phyloP scores from a whole-genome alignment of 2,329 filamentous ascomycete genomes.

The Gaeumannomyces sp. region DNA sequence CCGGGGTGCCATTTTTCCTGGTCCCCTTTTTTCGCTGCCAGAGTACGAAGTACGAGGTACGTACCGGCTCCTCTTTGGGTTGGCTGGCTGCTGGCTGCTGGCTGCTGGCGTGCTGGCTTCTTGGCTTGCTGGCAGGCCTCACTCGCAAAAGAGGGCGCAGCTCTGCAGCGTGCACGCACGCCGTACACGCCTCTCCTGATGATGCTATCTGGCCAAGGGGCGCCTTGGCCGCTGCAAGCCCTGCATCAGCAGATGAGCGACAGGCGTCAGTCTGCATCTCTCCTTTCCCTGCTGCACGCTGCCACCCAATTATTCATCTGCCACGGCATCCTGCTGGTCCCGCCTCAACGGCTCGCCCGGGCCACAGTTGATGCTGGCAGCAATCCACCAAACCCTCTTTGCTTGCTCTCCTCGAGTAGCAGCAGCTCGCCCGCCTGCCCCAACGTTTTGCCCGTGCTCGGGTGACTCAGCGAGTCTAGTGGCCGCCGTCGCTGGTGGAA shows the following conservation, averaged over 20 bases:
- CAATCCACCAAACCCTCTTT: not conserved
- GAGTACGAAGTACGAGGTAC: not conserved
- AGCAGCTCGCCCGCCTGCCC: not conserved
- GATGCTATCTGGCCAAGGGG: not conserved
- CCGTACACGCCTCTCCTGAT: constrained; percentile 4
- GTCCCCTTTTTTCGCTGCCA: not conserved
- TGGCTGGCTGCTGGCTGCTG: not conserved
- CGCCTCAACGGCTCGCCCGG: constrained; percentile 8
- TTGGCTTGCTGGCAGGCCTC: constrained; percentile 1
- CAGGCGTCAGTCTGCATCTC: constrained; percentile 9
- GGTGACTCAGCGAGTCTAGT: not conserved
- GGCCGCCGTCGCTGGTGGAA: constrained; percentile 3
- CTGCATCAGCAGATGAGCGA: constrained; percentile 10
- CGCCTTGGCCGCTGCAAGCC: not conserved
- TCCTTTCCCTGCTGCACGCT: constrained; percentile 4
- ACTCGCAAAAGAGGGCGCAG: constrained; percentile 33
- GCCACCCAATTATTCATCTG: not conserved
- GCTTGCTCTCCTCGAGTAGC: not conserved
- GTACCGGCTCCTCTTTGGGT: not conserved
- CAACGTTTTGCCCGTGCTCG: not conserved
- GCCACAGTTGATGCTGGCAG: not conserved
- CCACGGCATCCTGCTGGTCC: constrained; percentile 3
- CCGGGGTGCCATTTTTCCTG: constrained; percentile 21
- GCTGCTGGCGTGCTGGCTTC: not conserved
- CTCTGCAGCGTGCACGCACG: constrained; percentile 17